These are phyloP conservation scores for Fusarium metavorans DNA, from an alignment of 2,329 filamentous ascomycete genomes.

Conservation along the genomic window DNA sequence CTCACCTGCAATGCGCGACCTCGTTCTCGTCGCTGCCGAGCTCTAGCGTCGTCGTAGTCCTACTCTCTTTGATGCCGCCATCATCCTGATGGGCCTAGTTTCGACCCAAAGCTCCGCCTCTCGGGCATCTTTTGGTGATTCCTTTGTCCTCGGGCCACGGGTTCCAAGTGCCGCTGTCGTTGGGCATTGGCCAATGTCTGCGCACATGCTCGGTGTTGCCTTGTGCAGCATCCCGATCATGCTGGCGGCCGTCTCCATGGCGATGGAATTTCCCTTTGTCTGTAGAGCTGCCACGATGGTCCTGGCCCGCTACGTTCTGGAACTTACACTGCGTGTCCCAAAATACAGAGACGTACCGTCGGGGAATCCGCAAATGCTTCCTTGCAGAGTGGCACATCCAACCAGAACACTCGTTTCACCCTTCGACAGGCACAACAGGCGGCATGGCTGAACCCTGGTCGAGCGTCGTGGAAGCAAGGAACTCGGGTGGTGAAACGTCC, in stretches of 20 bases:
- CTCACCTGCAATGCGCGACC: background rate
- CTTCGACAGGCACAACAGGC: background rate
- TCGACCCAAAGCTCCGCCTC: constrained; percentile 32
- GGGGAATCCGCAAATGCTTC: constrained; percentile 4
- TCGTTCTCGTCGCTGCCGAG: constrained; percentile 20
- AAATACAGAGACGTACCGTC: constrained; percentile 9
- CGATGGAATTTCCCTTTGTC: constrained; percentile 11
- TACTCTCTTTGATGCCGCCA: constrained; percentile 13
- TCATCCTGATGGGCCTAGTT: constrained; percentile 7
- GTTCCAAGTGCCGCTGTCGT: background rate
- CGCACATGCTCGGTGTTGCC: background rate
- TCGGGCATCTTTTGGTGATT: constrained; percentile 17
- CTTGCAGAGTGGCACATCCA: background rate
- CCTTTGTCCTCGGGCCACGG: background rate
- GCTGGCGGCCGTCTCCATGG: constrained; percentile 3
- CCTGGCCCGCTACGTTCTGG: background rate
- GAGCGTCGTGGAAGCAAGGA: constrained; percentile 31
- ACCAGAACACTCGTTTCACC: background rate
- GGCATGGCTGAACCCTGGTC: constrained; percentile 22
- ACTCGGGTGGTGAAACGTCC: constrained; percentile 21
- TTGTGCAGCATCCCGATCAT: constrained; percentile 1
- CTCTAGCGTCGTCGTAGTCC: constrained; percentile 7
- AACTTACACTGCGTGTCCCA: constrained; percentile 9
- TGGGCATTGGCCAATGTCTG: constrained; percentile 8
- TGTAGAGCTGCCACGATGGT: constrained; percentile 1